These are phyloP conservation scores for Fraxinus floribunda DNA, from an alignment of 305 asterid genomes.

Conservation along the genomic window DNA sequence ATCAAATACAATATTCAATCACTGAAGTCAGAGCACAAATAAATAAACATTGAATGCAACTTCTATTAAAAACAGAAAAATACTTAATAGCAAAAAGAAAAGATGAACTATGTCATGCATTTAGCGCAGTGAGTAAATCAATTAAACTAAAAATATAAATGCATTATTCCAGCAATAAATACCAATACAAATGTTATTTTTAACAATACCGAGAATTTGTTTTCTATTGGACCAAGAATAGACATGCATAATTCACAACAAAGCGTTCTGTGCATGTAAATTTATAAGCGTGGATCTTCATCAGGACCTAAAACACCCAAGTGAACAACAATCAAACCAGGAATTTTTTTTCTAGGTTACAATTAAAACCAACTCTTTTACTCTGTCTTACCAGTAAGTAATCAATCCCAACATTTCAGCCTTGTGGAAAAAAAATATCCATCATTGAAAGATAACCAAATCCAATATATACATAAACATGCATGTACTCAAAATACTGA, in stretches of 20 bases:
- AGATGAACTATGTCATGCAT: not conserved
- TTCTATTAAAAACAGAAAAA: not conserved
- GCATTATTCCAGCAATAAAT: not conserved
- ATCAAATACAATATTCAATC: constrained; percentile 4
- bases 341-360: not conserved
- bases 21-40: not conserved
- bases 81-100: not conserved
- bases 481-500: constrained; percentile 21
- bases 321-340: not conserved
- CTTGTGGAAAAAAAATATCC: not conserved
- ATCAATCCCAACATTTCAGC: not conserved
- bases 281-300: not conserved
- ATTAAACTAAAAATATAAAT: not conserved
- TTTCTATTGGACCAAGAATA: not conserved
- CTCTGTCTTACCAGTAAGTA: not conserved
- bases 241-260: not conserved
- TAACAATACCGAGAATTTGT: not conserved
- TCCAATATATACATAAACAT: constrained; percentile 6
- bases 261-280: not conserved
- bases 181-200: not conserved
- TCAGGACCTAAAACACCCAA: not conserved
- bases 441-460: not conserved
- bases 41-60: not conserved
- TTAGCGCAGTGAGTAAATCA: not conserved
- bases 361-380: not conserved